A percentile compares a stretch with the other conserved stretches of the same genome.
These are phyloP conservation scores for Gossypium turneri DNA, from an alignment of 345 rosid genomes.

Conservation along the genomic window DNA sequence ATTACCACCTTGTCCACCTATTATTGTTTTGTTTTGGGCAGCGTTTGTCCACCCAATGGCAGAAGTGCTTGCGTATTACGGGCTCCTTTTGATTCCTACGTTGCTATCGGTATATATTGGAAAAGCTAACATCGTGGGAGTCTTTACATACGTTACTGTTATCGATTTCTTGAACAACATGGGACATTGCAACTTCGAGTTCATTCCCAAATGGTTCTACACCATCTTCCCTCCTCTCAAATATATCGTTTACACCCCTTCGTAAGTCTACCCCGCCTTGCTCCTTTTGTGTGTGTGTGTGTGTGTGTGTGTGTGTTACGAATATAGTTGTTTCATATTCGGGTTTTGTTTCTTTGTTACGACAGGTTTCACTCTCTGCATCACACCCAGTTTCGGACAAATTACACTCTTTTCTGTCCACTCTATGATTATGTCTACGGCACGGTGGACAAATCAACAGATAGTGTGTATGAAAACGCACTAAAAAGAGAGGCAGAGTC, in stretches of 20 bases:
- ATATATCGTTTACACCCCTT: constrained; percentile 1
- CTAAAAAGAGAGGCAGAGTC: constrained; percentile 24
- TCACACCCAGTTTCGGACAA: constrained; percentile 50
- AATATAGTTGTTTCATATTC: background rate
- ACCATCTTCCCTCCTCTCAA: constrained; percentile 14
- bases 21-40: background rate
- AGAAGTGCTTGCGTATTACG: constrained; percentile 3
- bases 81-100: constrained; percentile 9
- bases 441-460: constrained; percentile 32
- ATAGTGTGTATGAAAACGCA: constrained; percentile 24
- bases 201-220: constrained; percentile 1
- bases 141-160: constrained; percentile 7
- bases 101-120: background rate
- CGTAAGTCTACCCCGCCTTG: background rate
- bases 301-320: background rate
- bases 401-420: constrained; percentile 51
- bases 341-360: background rate
- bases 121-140: constrained; percentile 9
- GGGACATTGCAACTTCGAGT: constrained; percentile 4
- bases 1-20: background rate
- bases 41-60: constrained; percentile 10
- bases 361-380: constrained; percentile 43
- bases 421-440: constrained; percentile 40
- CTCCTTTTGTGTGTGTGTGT: background rate
- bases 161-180: constrained; percentile 9